Evolutionary conservation across 768 basidiomycete genomes (phyloP).

Genomic region (Tylopilus sp.): DNA sequence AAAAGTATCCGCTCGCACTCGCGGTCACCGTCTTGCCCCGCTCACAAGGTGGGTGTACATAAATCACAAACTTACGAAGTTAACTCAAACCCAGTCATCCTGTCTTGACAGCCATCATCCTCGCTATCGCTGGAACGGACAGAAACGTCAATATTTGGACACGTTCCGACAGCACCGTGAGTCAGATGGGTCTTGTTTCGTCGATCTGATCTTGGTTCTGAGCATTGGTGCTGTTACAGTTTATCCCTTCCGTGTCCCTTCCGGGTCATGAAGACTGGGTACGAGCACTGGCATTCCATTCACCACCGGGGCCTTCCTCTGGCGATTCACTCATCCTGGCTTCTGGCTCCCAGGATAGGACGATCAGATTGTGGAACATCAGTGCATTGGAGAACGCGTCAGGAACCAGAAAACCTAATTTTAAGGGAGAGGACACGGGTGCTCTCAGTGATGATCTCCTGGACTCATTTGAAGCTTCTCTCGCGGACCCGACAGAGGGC

Average conservation of each 20-base stretch:
- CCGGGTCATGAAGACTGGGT: constrained; percentile 97
- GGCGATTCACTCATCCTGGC: constrained; percentile 66
- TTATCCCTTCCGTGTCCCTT: constrained; percentile 55
- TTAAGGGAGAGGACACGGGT: constrained; percentile 19
- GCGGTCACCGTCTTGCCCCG: constrained; percentile 62
- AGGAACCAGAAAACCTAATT: constrained; percentile 9
- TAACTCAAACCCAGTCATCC: background rate
- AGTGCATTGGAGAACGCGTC: constrained; percentile 37
- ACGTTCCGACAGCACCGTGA: constrained; percentile 54
- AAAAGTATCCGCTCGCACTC: constrained; percentile 73
- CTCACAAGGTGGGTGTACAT: constrained; percentile 51
- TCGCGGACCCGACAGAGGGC: constrained; percentile 64
- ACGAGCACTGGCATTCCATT: constrained; percentile 68
- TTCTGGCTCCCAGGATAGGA: constrained; percentile 93
- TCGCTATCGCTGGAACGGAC: constrained; percentile 87
- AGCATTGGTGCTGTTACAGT: constrained; percentile 35
- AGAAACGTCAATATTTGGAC: constrained; percentile 75
- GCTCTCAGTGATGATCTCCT: constrained; percentile 68
- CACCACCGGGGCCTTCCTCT: constrained; percentile 19
- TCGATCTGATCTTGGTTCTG: background rate
- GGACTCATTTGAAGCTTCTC: constrained; percentile 83
- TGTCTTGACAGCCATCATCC: constrained; percentile 47
- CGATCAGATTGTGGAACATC: constrained; percentile 91
- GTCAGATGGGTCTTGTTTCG: constrained; percentile 16
- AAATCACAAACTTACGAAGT: background rate